phyloP scores from a whole-genome alignment of 2,329 filamentous ascomycete genomes.

The Chaetomiaceae sp. region DNA sequence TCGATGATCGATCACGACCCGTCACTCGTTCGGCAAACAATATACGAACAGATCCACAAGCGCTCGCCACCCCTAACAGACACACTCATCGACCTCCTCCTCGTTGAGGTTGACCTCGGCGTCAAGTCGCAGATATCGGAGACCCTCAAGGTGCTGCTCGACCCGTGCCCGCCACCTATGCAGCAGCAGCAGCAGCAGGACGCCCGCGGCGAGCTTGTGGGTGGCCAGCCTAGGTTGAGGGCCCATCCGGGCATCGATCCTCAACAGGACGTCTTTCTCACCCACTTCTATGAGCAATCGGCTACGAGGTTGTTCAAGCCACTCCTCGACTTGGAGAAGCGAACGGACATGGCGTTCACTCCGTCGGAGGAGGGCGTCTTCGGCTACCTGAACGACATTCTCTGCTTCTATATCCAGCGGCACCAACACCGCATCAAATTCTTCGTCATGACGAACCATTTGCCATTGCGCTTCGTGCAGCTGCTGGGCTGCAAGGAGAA shows the following conservation, averaged over 20 bases:
- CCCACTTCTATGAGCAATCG: constrained; percentile 83
- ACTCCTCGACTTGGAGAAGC: constrained; percentile 69
- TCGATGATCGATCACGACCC: constrained; percentile 95
- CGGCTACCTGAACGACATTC: constrained; percentile 82
- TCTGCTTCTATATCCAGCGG: constrained; percentile 89
- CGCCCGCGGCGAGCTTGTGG: constrained; percentile 48
- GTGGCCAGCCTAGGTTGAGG: constrained; percentile 50
- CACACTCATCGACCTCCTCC: constrained; percentile 82
- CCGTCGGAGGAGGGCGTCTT: constrained; percentile 87
- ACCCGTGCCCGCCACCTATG: constrained; percentile 49
- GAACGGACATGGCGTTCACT: constrained; percentile 62
- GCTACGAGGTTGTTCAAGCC: constrained; percentile 82
- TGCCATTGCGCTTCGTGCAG: constrained; percentile 74
- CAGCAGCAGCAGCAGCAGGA: constrained; percentile 35
- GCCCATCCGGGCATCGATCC: constrained; percentile 51
- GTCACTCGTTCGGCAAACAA: constrained; percentile 85
- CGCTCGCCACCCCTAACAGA: constrained; percentile 83
- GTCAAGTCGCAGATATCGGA: constrained; percentile 95
- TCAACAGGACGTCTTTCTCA: constrained; percentile 79
- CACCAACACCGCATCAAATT: constrained; percentile 81
- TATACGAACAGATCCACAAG: constrained; percentile 86
- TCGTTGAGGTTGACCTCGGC: constrained; percentile 86
- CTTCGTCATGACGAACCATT: constrained; percentile 74
- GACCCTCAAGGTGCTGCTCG: constrained; percentile 87
- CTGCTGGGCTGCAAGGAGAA: constrained; percentile 81